Base-by-base conservation (phyloP, 768 basidiomycete genomes). In the Lactarius sp. region DNA sequence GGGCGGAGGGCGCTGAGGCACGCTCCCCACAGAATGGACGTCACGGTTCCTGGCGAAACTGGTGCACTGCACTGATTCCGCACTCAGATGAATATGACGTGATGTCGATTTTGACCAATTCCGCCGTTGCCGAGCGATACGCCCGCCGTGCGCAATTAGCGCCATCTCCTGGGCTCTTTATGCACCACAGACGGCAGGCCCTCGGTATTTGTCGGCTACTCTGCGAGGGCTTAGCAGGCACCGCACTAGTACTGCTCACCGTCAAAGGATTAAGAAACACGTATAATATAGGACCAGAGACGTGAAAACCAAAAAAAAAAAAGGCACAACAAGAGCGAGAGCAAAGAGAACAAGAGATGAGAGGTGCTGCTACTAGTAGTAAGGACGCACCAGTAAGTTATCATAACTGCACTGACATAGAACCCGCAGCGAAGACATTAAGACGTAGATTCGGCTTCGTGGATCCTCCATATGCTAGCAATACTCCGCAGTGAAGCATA, bases 401-500 rank as follows among this genome's bases (percentile, higher is more conserved):
- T 33, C 31, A 56, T 20, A 44, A 36, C 16, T 20, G 12, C 36
- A 33, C 41, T 27, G 22, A n/a, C 34, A 36, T 39, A 57, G 16
- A 47, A 37, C 42, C 27, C 44, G n/a, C 27, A 46, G 41, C 14
- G 18, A 52, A 20, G 39, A 31, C 22, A n/a, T 22, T 34, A 31
- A 49, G 3, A 64, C 79, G 69, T 6, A 84, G 83, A 69, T 89
- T 86, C 20, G 87, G 77, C 64, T 80, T 82, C 68, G 87, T 82
- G 1, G 87, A 66, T 27, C 34, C 18, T 37, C 14, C 10, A 4
- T 27, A 4, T n/a, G 46, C 52, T 44, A 22, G 47, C 60, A 46
- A 50, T 50, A 88, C 87, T 31, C 94, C 93, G 70, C 93, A 95
- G 72, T 96, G 94, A 70, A 96, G 79, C 93, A 96, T 95, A 0